Evolutionary conservation across 2,329 filamentous ascomycete genomes (phyloP).

Genomic region (Xylariales sp.): DNA sequence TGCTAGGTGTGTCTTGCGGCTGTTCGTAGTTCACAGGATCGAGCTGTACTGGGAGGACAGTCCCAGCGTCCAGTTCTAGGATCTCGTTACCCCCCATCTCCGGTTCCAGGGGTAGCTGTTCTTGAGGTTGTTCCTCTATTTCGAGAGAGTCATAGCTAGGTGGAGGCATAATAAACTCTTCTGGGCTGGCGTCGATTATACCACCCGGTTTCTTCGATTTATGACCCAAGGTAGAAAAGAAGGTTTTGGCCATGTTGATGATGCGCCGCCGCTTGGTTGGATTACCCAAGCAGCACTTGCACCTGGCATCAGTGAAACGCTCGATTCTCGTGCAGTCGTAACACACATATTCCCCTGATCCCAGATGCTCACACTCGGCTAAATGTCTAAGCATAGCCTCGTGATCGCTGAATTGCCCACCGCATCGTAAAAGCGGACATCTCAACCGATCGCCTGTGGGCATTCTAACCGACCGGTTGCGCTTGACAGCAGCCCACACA

Average conservation of each 20-base stretch:
- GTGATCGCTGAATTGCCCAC: slow-evolving; percentile 44
- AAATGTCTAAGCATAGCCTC: slow-evolving; percentile 52
- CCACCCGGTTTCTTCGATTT: slow-evolving; percentile 36
- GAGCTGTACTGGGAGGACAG: slow-evolving; percentile 28
- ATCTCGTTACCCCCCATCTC: slow-evolving; percentile 49
- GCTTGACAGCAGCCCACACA: slow-evolving; percentile 52
- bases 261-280: slow-evolving; percentile 48
- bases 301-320: slow-evolving; percentile 47
- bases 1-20: slow-evolving; percentile 5
- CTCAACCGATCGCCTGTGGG: slow-evolving; percentile 41
- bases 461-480: slow-evolving; percentile 45
- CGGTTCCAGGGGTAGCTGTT: slow-evolving; percentile 15
- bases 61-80: slow-evolving; percentile 46
- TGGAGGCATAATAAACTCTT: slow-evolving; percentile 30
- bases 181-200: slow-evolving; percentile 20
- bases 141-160: slow-evolving; percentile 42
- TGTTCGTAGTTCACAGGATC: slow-evolving; percentile 19
- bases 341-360: slow-evolving; percentile 50
- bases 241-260: slow-evolving; percentile 47
- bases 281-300: slow-evolving; percentile 44
- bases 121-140: slow-evolving; percentile 15
- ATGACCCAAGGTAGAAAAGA: slow-evolving; percentile 49
- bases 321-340: slow-evolving; percentile 50
- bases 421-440: slow-evolving; percentile 49
- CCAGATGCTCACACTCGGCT: slow-evolving; percentile 41